phyloP scores from a whole-genome alignment of 805 yeast species.

The Wickerhamiella sergipiensis region DNA sequence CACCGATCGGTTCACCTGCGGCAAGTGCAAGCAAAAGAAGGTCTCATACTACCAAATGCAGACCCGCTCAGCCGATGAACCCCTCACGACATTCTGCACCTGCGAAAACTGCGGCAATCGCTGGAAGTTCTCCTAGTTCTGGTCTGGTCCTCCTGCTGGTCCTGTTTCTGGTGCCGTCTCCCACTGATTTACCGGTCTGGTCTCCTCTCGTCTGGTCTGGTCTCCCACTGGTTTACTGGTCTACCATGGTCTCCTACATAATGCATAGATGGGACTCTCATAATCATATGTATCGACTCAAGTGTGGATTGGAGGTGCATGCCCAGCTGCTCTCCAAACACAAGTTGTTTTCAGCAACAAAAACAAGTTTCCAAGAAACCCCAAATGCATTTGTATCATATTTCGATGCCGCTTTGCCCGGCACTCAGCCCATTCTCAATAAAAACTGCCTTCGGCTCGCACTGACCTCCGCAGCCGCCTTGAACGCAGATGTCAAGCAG shows the following conservation, averaged over 20 bases:
- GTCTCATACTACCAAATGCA: constrained; percentile 96
- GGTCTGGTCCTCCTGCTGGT: background rate
- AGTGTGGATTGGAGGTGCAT: constrained; percentile 88
- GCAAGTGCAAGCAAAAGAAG: constrained; percentile 93
- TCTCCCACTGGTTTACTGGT: background rate
- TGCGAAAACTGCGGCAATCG: constrained; percentile 96
- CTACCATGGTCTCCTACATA: background rate
- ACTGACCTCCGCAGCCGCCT: constrained; percentile 54
- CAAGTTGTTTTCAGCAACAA: constrained; percentile 54
- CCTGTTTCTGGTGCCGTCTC: background rate
- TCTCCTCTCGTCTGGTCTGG: background rate
- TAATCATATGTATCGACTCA: constrained; percentile 25
- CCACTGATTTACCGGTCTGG: background rate
- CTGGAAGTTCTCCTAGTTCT: constrained; percentile 57
- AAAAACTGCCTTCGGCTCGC: constrained; percentile 61
- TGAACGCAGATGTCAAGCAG: constrained; percentile 43
- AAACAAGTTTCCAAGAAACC: constrained; percentile 23
- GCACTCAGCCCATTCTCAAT: constrained; percentile 77
- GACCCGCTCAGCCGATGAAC: constrained; percentile 98
- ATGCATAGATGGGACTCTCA: background rate
- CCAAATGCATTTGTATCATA: constrained; percentile 65
- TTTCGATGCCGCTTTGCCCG: constrained; percentile 82
- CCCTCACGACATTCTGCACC: constrained; percentile 93
- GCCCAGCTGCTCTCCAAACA: constrained; percentile 65
- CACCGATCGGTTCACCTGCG: constrained; percentile 93